Evolutionary conservation across 1,284 basidiomycete genomes (phyloP), one percentile per base, ranked within the genome.

Genomic region (Cystobasidium sp.): DNA sequence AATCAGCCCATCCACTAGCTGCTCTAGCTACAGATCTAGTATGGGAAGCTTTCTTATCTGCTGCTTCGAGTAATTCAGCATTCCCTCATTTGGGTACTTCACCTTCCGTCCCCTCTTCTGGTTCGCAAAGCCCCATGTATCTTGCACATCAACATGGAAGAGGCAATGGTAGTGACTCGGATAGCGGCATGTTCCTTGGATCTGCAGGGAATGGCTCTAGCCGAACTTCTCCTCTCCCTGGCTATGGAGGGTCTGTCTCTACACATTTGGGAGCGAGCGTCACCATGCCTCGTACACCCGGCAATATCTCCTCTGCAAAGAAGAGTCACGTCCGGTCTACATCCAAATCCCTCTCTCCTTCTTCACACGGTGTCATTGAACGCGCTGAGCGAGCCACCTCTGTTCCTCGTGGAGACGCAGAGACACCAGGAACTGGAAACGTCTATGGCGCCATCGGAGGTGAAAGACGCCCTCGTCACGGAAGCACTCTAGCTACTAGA

Each of bases 391-490:
- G 56, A 39, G 39, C 56, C 0, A 43, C 16, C n/a, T 56, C 51
- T 56, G 55, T 58, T 37, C 31, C 43, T 1, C 31, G 39, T 5
- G 49, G 64, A n/a, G 47, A 53, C 46, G 61, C 1, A 22, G 14
- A n/a, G 9, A 66, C 58, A 44, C 55, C 58, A 56, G 64, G 16
- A 6, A 24, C 59, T 74, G 71, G 74, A 16, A 75, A 75, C 59
- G 74, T 70, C 62, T 80, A 77, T 55, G 79, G 79, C 59, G 76
- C 75, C n/a, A 80, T 80, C 63, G 79, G 79, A 12, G 76, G 77
- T 22, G 77, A 79, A 20, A 71, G 79, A n/a, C 68, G 68, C 20
- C 69, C 75, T 61, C 37, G 56, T 9, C 20, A 41, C 10, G 14
- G 3, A 18, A 47, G 22, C 55, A 68, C 72, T 52, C 8, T 47